These are phyloP conservation scores for Boletus rubroflammeus DNA, from an alignment of 768 basidiomycete species.

Conservation along the genomic window DNA sequence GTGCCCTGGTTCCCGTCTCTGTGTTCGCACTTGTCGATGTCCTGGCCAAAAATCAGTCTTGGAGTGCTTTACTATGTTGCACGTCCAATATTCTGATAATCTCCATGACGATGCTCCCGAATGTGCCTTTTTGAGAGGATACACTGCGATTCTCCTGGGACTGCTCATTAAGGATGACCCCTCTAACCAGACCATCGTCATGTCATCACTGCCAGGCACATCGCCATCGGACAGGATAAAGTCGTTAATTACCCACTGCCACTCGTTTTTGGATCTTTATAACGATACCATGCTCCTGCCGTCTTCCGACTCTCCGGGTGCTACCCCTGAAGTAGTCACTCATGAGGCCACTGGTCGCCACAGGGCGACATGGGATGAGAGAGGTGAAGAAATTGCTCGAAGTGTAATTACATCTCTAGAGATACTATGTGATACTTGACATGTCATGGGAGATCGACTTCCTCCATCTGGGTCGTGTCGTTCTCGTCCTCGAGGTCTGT, in stretches of 20 bases:
- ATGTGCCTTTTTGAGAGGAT: slow-evolving; percentile 60
- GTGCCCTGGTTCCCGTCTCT: slow-evolving; percentile 49
- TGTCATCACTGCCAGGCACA: slow-evolving; percentile 34
- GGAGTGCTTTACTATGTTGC: slow-evolving; percentile 49
- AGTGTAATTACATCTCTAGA: slow-evolving; percentile 56
- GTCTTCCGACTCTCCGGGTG: slow-evolving; percentile 9
- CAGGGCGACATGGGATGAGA: slow-evolving; percentile 22
- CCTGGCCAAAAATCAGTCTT: slow-evolving; percentile 41
- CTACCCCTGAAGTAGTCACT: slow-evolving; percentile 3
- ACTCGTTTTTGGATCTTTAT: slow-evolving; percentile 42
- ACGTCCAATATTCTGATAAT: slow-evolving; percentile 35
- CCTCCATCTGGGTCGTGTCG: slow-evolving; percentile 11
- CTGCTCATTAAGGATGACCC: slow-evolving; percentile 38
- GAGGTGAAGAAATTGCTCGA: slow-evolving; percentile 42
- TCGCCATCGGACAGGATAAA: slow-evolving; percentile 29
- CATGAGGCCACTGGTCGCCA: slow-evolving; percentile 2
- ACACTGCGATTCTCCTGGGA: slow-evolving; percentile 72
- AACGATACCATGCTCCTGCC: slow-evolving; percentile 31
- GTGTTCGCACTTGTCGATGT: slow-evolving; percentile 55
- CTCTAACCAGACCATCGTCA: slow-evolving; percentile 31
- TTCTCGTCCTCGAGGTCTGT: slow-evolving; percentile 49
- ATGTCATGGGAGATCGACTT: slow-evolving; percentile 21
- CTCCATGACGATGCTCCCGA: slow-evolving; percentile 30
- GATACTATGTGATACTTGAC: slow-evolving; percentile 7
- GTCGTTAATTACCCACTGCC: slow-evolving; percentile 35